Conservation (phyloP, 169 alveolate species). For the Plasmodium gaboni region DNA sequence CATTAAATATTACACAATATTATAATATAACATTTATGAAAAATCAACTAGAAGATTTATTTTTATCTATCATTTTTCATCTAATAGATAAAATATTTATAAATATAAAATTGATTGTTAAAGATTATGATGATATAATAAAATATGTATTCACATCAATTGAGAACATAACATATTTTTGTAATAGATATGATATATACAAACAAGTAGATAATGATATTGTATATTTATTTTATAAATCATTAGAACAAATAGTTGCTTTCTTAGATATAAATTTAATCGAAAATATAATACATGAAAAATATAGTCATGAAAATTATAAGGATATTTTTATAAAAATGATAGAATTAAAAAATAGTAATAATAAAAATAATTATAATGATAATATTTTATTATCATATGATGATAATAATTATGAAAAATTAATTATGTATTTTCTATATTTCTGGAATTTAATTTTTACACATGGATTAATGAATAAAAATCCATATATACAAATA, state of each 20-base stretch:
- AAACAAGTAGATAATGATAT: constrained; percentile 23
- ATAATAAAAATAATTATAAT: neutral
- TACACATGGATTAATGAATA: constrained; percentile 47
- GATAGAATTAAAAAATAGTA: neutral
- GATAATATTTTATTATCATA: neutral
- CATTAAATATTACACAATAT: neutral
- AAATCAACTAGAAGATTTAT: constrained; percentile 61
- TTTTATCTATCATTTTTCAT: constrained; percentile 30
- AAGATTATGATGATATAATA: constrained; percentile 34
- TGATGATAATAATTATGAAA: constrained; percentile 8
- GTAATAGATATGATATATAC: constrained; percentile 30
- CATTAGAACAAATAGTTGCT: constrained; percentile 53
- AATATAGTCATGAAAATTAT: constrained; percentile 19
- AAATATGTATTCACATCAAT: constrained; percentile 25
- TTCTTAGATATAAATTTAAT: constrained; percentile 34
- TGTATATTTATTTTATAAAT: constrained; percentile 51
- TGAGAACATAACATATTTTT: constrained; percentile 48
- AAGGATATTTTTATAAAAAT: constrained; percentile 15
- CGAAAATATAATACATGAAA: constrained; percentile 30
- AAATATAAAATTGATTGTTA: constrained; percentile 31
- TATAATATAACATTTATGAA: constrained; percentile 28
- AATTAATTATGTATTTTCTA: constrained; percentile 50
- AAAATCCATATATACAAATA: constrained; percentile 66
- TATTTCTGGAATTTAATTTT: constrained; percentile 68
- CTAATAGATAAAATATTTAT: constrained; percentile 14